These are phyloP conservation scores for Fusarium protoensiforme DNA, from an alignment of 2,329 filamentous ascomycete genomes.

Conservation along the genomic window DNA sequence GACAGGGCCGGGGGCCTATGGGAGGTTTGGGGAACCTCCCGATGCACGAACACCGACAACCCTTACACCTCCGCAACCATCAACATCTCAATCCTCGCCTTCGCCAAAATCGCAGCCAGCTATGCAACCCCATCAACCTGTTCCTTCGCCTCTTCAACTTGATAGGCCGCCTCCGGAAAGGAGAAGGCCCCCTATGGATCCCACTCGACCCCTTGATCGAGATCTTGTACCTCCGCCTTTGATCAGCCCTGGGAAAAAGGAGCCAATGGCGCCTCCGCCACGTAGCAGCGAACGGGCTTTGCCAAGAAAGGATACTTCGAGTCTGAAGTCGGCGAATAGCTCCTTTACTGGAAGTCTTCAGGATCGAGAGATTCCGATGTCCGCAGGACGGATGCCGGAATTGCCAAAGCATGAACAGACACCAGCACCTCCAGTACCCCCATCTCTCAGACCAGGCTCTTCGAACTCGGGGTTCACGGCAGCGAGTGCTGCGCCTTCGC, in stretches of 20 bases:
- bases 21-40: conserved; percentile 51
- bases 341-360: conserved; percentile 47
- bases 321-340: conserved; percentile 37
- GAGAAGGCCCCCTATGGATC: conserved; percentile 74
- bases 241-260: conserved; percentile 62
- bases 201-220: conserved; percentile 63
- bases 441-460: conserved; percentile 36
- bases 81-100: conserved; percentile 23
- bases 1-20: conserved; percentile 51
- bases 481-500: conserved; percentile 32
- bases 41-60: conserved; percentile 29
- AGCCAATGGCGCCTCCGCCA: conserved; percentile 60
- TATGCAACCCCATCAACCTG: conserved; percentile 37
- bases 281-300: conserved; percentile 62
- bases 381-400: conserved; percentile 32
- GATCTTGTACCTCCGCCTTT: conserved; percentile 69
- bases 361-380: conserved; percentile 46
- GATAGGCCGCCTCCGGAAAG: conserved; percentile 69
- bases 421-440: conserved; percentile 30
- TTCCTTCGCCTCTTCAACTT: conserved; percentile 36
- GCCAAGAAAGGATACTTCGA: conserved; percentile 57
- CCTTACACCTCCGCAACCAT: conserved; percentile 34
- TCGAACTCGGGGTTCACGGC: conserved; percentile 39
- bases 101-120: conserved; percentile 40
- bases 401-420: conserved; percentile 28